Conservation (phyloP, 2,329 filamentous ascomycete species). For the Claviceps sp. region DNA sequence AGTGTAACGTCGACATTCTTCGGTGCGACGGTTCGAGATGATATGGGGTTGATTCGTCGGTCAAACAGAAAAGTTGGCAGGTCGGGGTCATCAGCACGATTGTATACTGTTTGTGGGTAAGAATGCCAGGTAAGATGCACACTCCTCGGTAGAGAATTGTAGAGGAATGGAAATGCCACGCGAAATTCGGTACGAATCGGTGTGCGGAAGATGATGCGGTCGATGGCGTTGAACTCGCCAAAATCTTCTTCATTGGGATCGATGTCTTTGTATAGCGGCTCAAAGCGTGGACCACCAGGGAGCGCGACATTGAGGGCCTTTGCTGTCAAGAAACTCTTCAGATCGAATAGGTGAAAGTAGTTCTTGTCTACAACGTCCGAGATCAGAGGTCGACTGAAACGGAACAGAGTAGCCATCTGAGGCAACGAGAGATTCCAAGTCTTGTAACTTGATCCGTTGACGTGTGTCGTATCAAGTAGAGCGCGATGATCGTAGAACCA, state of each 20-base stretch:
- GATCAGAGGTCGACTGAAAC: slow-evolving; percentile 77
- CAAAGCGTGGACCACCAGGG: slow-evolving; percentile 91
- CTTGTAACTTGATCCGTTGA: slow-evolving; percentile 95
- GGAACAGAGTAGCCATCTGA: slow-evolving; percentile 93
- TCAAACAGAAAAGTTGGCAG: slow-evolving; percentile 97
- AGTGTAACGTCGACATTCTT: slow-evolving; percentile 88
- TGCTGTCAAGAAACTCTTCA: slow-evolving; percentile 87
- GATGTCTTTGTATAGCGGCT: slow-evolving; percentile 95
- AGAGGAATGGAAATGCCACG: slow-evolving; percentile 86
- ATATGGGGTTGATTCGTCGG: slow-evolving; percentile 94
- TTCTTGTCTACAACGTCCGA: slow-evolving; percentile 92
- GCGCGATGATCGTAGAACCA: slow-evolving; percentile 97
- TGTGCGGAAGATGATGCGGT: slow-evolving; percentile 94
- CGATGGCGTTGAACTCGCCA: slow-evolving; percentile 98
- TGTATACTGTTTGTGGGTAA: slow-evolving; percentile 83
- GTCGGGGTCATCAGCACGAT: slow-evolving; percentile 72
- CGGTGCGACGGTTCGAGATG: slow-evolving; percentile 81
- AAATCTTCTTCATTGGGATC: slow-evolving; percentile 99
- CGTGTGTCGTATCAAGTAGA: slow-evolving; percentile 78
- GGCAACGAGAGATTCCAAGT: slow-evolving; percentile 84
- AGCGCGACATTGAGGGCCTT: slow-evolving; percentile 96
- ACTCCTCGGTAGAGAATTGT: slow-evolving; percentile 90
- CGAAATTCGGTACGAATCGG: slow-evolving; percentile 92
- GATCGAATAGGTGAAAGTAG: slow-evolving; percentile 94
- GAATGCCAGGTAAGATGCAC: slow-evolving; percentile 92